A percentile compares a stretch with the other conserved stretches of the same genome.
Evolutionary conservation across 352 stramenopile genomes (phyloP).

Genomic region (Phytopythium delawarense): DNA sequence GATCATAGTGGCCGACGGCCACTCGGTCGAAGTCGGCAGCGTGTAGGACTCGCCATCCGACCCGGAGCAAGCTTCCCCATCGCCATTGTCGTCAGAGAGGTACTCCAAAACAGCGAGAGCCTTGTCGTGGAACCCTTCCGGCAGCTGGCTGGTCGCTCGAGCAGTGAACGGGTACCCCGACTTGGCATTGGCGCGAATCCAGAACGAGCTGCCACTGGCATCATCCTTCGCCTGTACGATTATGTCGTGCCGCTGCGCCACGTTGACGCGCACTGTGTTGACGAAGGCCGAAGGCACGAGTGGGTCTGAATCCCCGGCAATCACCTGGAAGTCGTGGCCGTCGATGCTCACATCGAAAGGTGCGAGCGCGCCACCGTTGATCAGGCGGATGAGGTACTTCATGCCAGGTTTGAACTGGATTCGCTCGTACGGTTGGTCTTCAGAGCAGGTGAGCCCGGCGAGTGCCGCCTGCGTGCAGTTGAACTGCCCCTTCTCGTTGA

Average conservation of each 20-base stretch:
- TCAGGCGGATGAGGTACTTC: conserved; percentile 35
- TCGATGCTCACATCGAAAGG: conserved; percentile 46
- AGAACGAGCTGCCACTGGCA: conserved; percentile 17
- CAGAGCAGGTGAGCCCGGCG: conserved; percentile 17
- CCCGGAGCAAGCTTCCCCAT: background rate
- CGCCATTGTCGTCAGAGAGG: conserved; percentile 7
- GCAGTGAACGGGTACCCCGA: conserved; percentile 30
- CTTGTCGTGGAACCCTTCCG: conserved; percentile 30
- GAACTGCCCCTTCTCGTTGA: conserved; percentile 38
- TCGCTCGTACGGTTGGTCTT: conserved; percentile 14
- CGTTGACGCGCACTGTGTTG: conserved; percentile 31
- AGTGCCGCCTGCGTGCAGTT: conserved; percentile 30
- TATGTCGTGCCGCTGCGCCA: conserved; percentile 34
- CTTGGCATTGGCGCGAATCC: conserved; percentile 22
- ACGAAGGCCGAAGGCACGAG: conserved; percentile 26
- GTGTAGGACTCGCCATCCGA: background rate
- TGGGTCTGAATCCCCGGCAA: conserved; percentile 28
- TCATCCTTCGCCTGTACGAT: conserved; percentile 28
- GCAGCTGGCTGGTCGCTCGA: conserved; percentile 18
- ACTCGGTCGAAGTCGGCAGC: conserved; percentile 21
- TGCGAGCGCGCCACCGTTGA: conserved; percentile 36
- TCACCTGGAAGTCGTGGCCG: conserved; percentile 34
- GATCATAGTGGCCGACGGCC: conserved; percentile 24
- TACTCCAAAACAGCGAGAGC: conserved; percentile 37
- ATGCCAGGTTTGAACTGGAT: conserved; percentile 29